Evolutionary conservation across 2,329 filamentous ascomycete genomes (phyloP), one percentile per base, ranked within the genome.

Genomic region (Ophiocordyceps australis): DNA sequence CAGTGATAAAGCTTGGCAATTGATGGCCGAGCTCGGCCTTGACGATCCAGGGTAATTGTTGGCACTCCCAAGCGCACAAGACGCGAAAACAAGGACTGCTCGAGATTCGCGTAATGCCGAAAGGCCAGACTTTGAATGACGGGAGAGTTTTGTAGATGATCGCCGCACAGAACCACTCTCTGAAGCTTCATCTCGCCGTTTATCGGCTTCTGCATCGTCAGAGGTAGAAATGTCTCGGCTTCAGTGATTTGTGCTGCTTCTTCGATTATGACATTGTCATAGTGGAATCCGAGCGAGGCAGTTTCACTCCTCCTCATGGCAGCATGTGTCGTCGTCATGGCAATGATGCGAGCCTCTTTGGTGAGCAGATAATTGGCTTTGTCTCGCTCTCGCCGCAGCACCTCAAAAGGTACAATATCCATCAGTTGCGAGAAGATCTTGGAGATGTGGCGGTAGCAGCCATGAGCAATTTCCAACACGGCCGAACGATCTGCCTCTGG

Each of bases 181-280:
- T 94, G 82, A 9, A 98, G 55, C 4, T 74, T 70, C 37, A 80
- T 64, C 41, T 81, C 64, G 18, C 77, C 77, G 26, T 74, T 59
- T 35, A 70, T 68, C 13, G 77, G 70, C 34, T 79, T 81, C 45
- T 98, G 91, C 50, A 98, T 64, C n/a, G 85, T 79, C 27, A 93
- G 61, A 1, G 89, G 89, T 35, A 98, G 82, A 52, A 98, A 95
- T 35, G 82, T 92, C 46, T 98, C 89, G 23, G 94, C 79, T 49
- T 98, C 89, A 0, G 86, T 98, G 43, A 98, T 86, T 45, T 98
- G 89, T 9, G 89, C 89, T 5, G 89, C 86, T 60, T 98, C 89
- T 55, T 98, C 89, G 79, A 98, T 94, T 27, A 98, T 65, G 9
- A 98, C 78, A 35, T 93, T 98, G 56, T 95, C 85, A 41, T 98